Evolutionary conservation across 2,329 filamentous ascomycete genomes (phyloP).

Genomic region (Fusarium sp.): DNA sequence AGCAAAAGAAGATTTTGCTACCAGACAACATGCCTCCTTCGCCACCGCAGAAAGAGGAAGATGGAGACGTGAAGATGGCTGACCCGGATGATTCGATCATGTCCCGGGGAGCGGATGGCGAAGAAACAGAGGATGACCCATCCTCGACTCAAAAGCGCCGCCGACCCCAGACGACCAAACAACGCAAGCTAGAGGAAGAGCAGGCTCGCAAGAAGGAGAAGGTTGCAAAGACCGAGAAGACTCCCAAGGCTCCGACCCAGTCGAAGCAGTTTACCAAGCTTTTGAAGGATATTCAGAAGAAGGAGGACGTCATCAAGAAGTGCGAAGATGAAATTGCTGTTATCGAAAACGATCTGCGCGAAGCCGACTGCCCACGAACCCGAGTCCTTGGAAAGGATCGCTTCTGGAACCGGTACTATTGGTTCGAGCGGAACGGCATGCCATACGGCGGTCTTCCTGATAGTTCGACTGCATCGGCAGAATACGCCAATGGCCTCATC

Average conservation of each 20-base stretch:
- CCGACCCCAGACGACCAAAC: constrained; percentile 70
- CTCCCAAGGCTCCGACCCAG: constrained; percentile 75
- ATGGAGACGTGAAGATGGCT: constrained; percentile 70
- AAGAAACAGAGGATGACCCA: constrained; percentile 79
- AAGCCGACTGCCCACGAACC: constrained; percentile 92
- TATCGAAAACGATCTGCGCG: constrained; percentile 90
- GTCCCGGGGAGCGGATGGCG: constrained; percentile 69
- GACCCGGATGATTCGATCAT: constrained; percentile 71
- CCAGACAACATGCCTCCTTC: constrained; percentile 78
- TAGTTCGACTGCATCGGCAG: constrained; percentile 87
- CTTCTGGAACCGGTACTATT: constrained; percentile 99
- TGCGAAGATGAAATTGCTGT: constrained; percentile 87
- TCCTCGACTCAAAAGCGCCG: constrained; percentile 63
- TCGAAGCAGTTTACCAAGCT: constrained; percentile 91
- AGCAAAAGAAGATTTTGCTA: constrained; percentile 77
- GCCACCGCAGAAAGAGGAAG: constrained; percentile 64
- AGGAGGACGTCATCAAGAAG: constrained; percentile 80
- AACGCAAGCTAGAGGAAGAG: constrained; percentile 82
- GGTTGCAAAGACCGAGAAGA: constrained; percentile 71
- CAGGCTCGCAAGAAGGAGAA: constrained; percentile 69
- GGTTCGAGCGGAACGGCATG: constrained; percentile 99
- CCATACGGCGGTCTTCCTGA: constrained; percentile 88
- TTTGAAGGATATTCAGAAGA: constrained; percentile 87
- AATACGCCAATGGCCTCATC: constrained; percentile 92
- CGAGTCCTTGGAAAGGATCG: constrained; percentile 91